Percentiles rank a stretch among this genome's conserved stretches.
Evolutionary conservation across 352 stramenopile genomes (phyloP).

Genomic region (Globisporangium iwayamae): DNA sequence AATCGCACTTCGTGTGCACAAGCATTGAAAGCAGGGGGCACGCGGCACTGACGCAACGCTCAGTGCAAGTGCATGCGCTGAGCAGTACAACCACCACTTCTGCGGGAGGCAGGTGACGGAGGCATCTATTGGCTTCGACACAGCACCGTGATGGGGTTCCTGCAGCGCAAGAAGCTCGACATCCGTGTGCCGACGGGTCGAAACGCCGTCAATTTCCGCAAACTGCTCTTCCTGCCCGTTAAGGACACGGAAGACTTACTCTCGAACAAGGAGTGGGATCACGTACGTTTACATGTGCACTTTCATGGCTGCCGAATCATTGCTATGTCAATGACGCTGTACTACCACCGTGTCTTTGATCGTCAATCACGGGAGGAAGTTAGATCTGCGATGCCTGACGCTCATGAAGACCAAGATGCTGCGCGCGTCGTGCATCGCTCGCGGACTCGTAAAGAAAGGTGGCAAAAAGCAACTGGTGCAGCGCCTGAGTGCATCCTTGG

Average conservation of each 20-base stretch:
- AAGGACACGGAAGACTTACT: conserved; percentile 68
- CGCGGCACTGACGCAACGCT: too few species aligned
- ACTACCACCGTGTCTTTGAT: too few species aligned
- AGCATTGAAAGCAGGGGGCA: too few species aligned
- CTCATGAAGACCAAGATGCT: conserved; percentile 86
- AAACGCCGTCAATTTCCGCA: conserved; percentile 77
- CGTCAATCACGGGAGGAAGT: conserved; percentile 21
- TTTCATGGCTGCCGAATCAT: background rate
- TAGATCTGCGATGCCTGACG: conserved; percentile 75
- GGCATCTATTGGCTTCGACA: background rate
- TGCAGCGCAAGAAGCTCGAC: conserved; percentile 58
- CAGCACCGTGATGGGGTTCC: conserved; percentile 42
- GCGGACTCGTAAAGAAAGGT: conserved; percentile 57
- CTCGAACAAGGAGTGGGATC: conserved; percentile 63
- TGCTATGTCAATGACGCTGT: background rate
- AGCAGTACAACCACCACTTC: background rate
- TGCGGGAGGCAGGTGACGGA: background rate
- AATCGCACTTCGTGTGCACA: too few species aligned
- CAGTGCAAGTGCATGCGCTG: background rate
- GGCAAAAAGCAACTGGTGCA: conserved; percentile 60
- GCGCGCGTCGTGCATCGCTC: conserved; percentile 68
- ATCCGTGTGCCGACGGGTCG: conserved; percentile 66
- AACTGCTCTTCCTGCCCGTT: conserved; percentile 70
- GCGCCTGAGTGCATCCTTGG: conserved; percentile 52
- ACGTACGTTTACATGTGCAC: conserved; percentile 25